Percentiles rank a stretch among this genome's conserved stretches.
These are phyloP conservation scores for Penicillium sp. DNA, from an alignment of 2,329 filamentous ascomycete genomes.

Conservation along the genomic window DNA sequence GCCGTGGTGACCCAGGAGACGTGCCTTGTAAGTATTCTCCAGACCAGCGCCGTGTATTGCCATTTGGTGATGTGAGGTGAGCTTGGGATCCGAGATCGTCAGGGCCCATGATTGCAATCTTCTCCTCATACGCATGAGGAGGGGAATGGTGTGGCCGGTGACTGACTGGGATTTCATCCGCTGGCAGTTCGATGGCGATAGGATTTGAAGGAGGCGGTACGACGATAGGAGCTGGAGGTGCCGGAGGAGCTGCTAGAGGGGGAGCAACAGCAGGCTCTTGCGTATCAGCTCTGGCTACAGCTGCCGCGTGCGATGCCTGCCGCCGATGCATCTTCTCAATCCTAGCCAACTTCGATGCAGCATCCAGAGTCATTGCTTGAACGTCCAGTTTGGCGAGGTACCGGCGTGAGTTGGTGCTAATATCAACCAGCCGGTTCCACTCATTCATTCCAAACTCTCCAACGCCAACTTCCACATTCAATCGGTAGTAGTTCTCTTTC, in stretches of 20 bases:
- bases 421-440: conserved; percentile 89
- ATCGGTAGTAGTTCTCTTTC: conserved; percentile 84
- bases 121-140: conserved; percentile 56
- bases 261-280: conserved; percentile 3
- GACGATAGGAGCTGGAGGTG: conserved; percentile 25
- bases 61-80: conserved; percentile 29
- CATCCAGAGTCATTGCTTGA: conserved; percentile 70
- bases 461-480: conserved; percentile 96
- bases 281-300: conserved; percentile 19
- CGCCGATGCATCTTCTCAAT: conserved; percentile 73
- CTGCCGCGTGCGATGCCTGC: conserved; percentile 51
- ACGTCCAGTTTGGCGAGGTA: conserved; percentile 73
- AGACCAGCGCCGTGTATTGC: conserved; percentile 23
- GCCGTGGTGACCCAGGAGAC: conserved; percentile 29
- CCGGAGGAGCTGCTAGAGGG: conserved; percentile 27
- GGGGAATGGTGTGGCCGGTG: conserved; percentile 17
- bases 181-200: conserved; percentile 57
- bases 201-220: conserved; percentile 42
- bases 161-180: conserved; percentile 39
- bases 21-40: conserved; percentile 36
- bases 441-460: conserved; percentile 99
- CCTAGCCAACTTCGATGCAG: conserved; percentile 76
- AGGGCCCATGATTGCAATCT: conserved; percentile 60
- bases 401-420: conserved; percentile 83
- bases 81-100: conserved; percentile 46